Base-by-base conservation (phyloP, 345 rosid species). In the Kandelia obovata region DNA sequence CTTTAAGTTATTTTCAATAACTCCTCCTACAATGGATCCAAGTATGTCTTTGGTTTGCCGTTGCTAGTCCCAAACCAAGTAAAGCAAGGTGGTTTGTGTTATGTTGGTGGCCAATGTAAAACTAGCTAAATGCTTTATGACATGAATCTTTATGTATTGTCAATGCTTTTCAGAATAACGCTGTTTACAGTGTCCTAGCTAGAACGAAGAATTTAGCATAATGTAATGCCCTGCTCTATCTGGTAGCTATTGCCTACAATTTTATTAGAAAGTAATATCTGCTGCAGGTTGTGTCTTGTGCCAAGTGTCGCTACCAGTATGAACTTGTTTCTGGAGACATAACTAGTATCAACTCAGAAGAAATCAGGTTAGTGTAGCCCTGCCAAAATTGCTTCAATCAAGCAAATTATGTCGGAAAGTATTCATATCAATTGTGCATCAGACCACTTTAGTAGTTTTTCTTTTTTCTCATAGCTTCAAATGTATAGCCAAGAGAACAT, bases 311-410 rank as follows among this genome's bases (percentile, higher is more conserved):
- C 52, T 92, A 92, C 83, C 86, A 91, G 52, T 92, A 95, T 17
- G 98, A 92, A 85, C 91, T 90, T 74, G 89, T 95, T 79, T 95
- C 94, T 71, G 99, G 99, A 67, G 88, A 83, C 71, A 83, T 95
- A 66, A 73, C 65, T 69, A 85, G 84, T 63, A 87, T 90, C 53
- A 84, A 81, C 58, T 95, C 99, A 0, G 96, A 95, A 80, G 96
- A 92, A 83, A 84, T 92, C 80, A 86, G 96, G 96, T 95, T 81
- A 83, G 87, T 80, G 71, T 78, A 59, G 58, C 72, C 76, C 70
- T 46, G 25, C 74, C 35, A 65, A 30, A 31, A 55, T 70, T 71
- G 43, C 51, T 73, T 56, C n/a, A 21, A 23, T 65, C 43, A 58
- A 56, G 65, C 51, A 47, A 58, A 58, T 28, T 19, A 68, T 39